Conservation (phyloP, 495 filamentous ascomycete genomes). For the Tuber melanosporum region DNA sequence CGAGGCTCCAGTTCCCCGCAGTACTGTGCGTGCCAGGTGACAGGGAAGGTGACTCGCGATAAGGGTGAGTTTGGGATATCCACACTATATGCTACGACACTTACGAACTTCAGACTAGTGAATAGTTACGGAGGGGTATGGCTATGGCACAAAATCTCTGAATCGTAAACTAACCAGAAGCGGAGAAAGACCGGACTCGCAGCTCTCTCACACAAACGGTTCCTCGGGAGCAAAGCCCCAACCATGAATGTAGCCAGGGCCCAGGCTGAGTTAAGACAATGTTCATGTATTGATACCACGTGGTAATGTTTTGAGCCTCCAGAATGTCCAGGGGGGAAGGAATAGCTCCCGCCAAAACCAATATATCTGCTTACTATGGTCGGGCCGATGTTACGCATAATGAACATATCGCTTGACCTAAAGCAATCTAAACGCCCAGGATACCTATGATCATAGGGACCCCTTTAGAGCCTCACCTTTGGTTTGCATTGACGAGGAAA, state of each 20-base stretch:
- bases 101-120: not conserved
- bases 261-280: not conserved
- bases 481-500: not conserved
- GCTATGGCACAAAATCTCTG: not conserved
- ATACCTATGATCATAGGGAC: not conserved
- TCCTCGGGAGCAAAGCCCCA: not conserved
- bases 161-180: constrained; percentile 2
- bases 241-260: not conserved
- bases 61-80: not conserved
- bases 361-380: not conserved
- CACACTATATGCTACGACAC: not conserved
- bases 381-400: not conserved
- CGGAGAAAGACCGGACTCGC: not conserved
- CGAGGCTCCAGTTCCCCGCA: not conserved
- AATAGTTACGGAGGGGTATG: not conserved
- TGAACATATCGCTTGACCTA: not conserved
- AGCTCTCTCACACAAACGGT: not conserved
- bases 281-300: not conserved
- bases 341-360: not conserved
- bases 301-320: not conserved
- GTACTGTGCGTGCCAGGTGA: not conserved
- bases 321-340: not conserved
- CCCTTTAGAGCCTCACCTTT: not conserved
- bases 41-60: not conserved
- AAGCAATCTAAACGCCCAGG: not conserved